Evolutionary conservation across 208 protist species (phyloP).

Genomic region (Leishmania braziliensis): DNA sequence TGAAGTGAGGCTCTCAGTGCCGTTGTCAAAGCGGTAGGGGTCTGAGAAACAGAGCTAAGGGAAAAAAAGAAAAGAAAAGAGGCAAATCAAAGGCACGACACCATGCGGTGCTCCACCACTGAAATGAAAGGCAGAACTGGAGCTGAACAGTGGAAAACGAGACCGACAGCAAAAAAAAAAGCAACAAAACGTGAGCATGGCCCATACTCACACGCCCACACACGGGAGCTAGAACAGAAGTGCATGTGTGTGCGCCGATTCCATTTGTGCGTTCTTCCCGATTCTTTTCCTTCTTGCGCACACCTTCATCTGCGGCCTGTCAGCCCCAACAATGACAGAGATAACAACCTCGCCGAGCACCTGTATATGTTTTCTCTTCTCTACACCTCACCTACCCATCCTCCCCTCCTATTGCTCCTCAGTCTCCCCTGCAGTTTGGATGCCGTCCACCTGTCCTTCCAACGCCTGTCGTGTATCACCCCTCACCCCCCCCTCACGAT

Average conservation of each 20-base stretch:
- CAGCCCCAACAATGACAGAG: neutral
- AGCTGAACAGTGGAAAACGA: neutral
- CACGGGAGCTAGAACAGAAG: neutral
- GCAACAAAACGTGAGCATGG: neutral
- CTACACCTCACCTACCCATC: neutral
- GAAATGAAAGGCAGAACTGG: neutral
- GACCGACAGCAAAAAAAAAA: neutral
- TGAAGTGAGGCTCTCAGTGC: neutral
- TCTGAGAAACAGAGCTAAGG: neutral
- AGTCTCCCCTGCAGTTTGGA: neutral
- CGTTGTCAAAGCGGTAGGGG: neutral
- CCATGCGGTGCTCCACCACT: neutral
- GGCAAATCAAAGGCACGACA: neutral
- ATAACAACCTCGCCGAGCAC: neutral
- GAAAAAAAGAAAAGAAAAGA: neutral
- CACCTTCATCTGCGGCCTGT: neutral
- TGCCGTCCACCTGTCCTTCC: neutral
- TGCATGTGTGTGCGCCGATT: neutral
- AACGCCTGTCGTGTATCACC: neutral
- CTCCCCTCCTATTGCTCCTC: neutral
- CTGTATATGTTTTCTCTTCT: neutral
- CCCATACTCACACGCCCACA: neutral
- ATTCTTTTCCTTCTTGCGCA: neutral
- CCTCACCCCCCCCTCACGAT: neutral
- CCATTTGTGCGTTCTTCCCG: neutral